A percentile compares a stretch with the other conserved stretches of the same genome.
Evolutionary conservation across 164 flowering plant genomes (phyloP).

Genomic region (Magnolia sinica): DNA sequence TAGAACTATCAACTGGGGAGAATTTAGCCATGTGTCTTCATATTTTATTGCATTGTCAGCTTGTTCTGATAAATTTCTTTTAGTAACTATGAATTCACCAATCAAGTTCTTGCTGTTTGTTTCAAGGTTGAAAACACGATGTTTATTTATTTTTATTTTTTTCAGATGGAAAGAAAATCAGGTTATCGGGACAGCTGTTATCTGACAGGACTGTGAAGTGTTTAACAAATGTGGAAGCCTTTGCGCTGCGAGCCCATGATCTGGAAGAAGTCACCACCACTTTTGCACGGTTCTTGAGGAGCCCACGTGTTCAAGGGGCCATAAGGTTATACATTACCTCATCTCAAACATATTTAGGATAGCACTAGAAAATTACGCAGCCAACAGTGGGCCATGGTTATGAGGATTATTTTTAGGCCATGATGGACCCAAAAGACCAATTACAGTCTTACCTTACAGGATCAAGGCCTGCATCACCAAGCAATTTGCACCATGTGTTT

Average conservation of each 20-base stretch:
- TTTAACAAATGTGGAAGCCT: constrained; percentile 76
- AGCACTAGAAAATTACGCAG: too few relatives aligned
- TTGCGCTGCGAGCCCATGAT: constrained; percentile 67
- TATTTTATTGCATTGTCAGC: background rate
- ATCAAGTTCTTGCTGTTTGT: background rate
- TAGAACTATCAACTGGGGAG: background rate
- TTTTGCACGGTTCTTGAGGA: constrained; percentile 59
- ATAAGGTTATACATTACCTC: constrained; percentile 45
- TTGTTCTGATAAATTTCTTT: background rate
- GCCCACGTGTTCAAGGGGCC: constrained; percentile 74
- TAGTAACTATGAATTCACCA: background rate
- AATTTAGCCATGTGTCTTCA: background rate
- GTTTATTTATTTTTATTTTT: background rate
- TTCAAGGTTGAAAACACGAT: background rate
- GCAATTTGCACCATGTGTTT: too few relatives aligned
- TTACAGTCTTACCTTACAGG: too few relatives aligned
- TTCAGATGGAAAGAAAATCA: constrained; percentile 41
- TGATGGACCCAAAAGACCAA: too few relatives aligned
- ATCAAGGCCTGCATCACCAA: too few relatives aligned
- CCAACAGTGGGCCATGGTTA: too few relatives aligned
- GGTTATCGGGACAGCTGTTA: constrained; percentile 41
- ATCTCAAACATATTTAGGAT: background rate
- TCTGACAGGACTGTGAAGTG: constrained; percentile 63
- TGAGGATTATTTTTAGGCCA: too few relatives aligned
- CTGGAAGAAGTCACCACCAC: constrained; percentile 69